A percentile compares a stretch with the other conserved stretches of the same genome.
phyloP scores from a whole-genome alignment of 306 rosid species.

The Vigna reflexopilosa region DNA sequence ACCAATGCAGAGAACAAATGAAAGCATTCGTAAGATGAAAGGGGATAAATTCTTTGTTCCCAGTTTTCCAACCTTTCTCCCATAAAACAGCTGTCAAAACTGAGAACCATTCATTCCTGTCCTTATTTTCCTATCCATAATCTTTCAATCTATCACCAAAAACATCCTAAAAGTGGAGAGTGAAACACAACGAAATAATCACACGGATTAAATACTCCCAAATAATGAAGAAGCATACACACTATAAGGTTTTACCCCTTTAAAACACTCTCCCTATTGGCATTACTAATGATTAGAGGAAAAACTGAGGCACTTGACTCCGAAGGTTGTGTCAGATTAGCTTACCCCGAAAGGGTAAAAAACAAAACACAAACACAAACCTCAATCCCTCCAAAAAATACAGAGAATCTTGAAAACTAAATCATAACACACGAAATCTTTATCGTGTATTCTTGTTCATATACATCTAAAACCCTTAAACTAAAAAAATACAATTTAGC shows the following conservation, averaged over 20 bases:
- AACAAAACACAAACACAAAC: constrained; percentile 2
- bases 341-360: constrained; percentile 11
- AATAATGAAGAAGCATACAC: constrained; percentile 25
- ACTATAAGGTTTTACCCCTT: background rate
- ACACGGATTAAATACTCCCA: constrained; percentile 27
- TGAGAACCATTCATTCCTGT: constrained; percentile 7
- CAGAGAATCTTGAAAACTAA: background rate
- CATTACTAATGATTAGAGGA: constrained; percentile 29
- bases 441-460: constrained; percentile 17
- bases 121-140: background rate
- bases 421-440: constrained; percentile 25
- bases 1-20: constrained; percentile 4
- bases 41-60: constrained; percentile 5
- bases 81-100: background rate
- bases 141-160: constrained; percentile 20
- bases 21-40: background rate
- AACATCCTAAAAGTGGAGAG: constrained; percentile 21
- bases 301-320: background rate
- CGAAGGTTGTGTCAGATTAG: constrained; percentile 31
- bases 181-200: constrained; percentile 20
- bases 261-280: background rate
- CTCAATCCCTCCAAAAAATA: constrained; percentile 1
- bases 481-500: constrained; percentile 29
- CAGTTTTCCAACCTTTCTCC: background rate
- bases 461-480: constrained; percentile 32